Percentiles rank a stretch among this genome's conserved stretches.
Conservation (phyloP, 2,329 filamentous ascomycete genomes). For the Penicillium psychrosexuale region DNA sequence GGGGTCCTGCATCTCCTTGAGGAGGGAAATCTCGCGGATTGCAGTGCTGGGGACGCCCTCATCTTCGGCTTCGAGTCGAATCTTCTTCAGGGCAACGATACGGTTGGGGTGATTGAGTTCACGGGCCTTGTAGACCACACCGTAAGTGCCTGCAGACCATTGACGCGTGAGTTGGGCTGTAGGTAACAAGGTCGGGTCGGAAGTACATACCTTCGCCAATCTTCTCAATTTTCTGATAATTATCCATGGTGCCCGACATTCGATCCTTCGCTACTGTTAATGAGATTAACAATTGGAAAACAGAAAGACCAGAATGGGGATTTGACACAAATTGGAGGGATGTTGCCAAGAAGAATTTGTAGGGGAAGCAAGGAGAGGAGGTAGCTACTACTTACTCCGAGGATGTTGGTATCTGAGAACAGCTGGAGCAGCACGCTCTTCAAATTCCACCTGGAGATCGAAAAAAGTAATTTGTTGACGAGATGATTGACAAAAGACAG, state of each 20-base stretch:
- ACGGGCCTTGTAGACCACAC: conserved; percentile 90
- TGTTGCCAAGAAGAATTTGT: conserved; percentile 6
- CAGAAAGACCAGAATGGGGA: not conserved
- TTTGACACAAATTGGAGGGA: conserved; percentile 10
- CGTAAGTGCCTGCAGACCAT: conserved; percentile 70
- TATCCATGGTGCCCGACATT: conserved; percentile 64
- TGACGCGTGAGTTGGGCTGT: conserved; percentile 17
- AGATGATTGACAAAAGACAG: conserved; percentile 8
- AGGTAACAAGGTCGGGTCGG: not conserved
- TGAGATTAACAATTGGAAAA: conserved; percentile 5
- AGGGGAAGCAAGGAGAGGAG: conserved; percentile 18
- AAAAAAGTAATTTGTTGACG: conserved; percentile 8
- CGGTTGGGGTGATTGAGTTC: conserved; percentile 78
- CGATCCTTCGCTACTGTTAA: not conserved
- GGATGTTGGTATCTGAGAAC: conserved; percentile 1
- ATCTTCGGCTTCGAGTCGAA: conserved; percentile 90
- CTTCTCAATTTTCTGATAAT: conserved; percentile 96
- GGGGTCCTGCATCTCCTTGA: conserved; percentile 91
- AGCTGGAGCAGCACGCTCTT: conserved; percentile 6
- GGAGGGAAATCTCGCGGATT: conserved; percentile 88
- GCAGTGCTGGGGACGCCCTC: conserved; percentile 90
- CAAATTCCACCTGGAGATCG: conserved; percentile 7
- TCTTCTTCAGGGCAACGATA: conserved; percentile 93
- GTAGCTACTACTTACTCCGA: not conserved
- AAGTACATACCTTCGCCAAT: conserved; percentile 77